Evolutionary conservation across 2,329 filamentous ascomycete genomes (phyloP), one percentile per base, ranked within the genome.

Genomic region (Talaromyces sp.): DNA sequence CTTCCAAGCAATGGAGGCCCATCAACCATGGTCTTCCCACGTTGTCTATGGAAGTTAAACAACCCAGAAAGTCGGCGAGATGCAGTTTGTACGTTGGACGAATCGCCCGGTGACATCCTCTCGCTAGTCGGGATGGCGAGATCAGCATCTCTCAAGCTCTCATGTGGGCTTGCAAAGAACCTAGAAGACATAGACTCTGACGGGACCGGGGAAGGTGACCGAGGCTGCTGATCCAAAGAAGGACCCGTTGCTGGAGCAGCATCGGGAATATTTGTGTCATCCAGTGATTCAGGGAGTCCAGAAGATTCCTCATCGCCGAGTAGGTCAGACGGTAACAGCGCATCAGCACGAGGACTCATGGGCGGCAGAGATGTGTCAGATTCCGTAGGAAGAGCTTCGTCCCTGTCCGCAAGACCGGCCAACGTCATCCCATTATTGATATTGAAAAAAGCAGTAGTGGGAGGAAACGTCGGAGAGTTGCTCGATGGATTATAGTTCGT

Each of bases 281-380:
- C 62, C 10, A 68, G 58, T 13, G 68, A 64, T 8, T 66, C 64
- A 5, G 71, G 69, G 39, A 73, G 66, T 52, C 73, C 72, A 6
- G 70, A 66, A 10, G 73, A 73, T 51, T 77, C 74, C 60, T 84
- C 82, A 64, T 84, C 81, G 3, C 80, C 80, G 52, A 85, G 79
- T 11, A 87, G 74, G 64, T 84, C 83, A 1, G 84, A 83, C 3
- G 84, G 84, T 6, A 87, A 70, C 19, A 87, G 70, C 25, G 82
- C 79, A 61, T 84, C 83, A 15, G 84, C 84, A 19, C 81, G 80
- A 2, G 84, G 84, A 65, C 83, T 86, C 83, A 86, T 86, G 11
- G 82, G 81, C 9, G 81, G 82, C 28, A 81, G 81, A 58, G 84
- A 67, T 19, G 73, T 71, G 43, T 86, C 84, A 3, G 79, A 70